A percentile compares a stretch with the other conserved stretches of the same genome.
phyloP scores from a whole-genome alignment of 805 yeast genomes.

The Metschnikowia aberdeeniae region DNA sequence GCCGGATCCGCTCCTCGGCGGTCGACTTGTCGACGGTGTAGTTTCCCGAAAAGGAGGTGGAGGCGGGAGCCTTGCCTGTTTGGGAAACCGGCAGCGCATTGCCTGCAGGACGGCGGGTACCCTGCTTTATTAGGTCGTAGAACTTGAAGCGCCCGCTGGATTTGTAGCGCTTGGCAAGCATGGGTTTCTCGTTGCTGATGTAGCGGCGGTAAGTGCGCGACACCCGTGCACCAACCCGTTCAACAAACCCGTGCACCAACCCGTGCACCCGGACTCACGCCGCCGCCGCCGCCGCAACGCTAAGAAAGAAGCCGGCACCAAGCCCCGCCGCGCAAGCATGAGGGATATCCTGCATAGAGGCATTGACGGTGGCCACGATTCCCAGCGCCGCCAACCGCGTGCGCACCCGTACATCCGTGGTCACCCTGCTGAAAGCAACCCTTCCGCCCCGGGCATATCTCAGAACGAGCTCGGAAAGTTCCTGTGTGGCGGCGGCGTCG shows the following conservation, averaged over 20 bases:
- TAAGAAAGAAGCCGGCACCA: constrained; percentile 39
- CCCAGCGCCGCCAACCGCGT: constrained; percentile 54
- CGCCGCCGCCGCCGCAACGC: constrained; percentile 50
- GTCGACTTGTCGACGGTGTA: constrained; percentile 15
- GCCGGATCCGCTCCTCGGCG: constrained; percentile 45
- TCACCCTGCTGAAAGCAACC: constrained; percentile 60
- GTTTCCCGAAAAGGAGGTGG: neutral
- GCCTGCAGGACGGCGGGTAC: constrained; percentile 30
- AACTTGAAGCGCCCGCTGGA: constrained; percentile 20
- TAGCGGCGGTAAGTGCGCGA: too few relatives aligned
- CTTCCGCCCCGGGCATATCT: constrained; percentile 48
- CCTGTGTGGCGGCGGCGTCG: constrained; percentile 79
- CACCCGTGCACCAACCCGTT: too few relatives aligned
- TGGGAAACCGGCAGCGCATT: constrained; percentile 5
- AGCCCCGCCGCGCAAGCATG: constrained; percentile 7
- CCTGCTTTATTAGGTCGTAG: constrained; percentile 35
- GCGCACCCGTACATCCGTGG: constrained; percentile 45
- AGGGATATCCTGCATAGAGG: constrained; percentile 6
- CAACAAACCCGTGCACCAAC: too few relatives aligned
- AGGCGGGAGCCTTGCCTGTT: neutral
- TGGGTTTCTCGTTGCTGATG: neutral
- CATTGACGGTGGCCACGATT: constrained; percentile 33
- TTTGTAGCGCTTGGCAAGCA: neutral
- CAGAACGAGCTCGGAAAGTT: constrained; percentile 55
- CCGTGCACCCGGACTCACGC: too few relatives aligned